Evolutionary conservation across 257 asterid species (phyloP), one percentile per base, ranked within the genome.

Genomic region (Plectranthus barbatus): DNA sequence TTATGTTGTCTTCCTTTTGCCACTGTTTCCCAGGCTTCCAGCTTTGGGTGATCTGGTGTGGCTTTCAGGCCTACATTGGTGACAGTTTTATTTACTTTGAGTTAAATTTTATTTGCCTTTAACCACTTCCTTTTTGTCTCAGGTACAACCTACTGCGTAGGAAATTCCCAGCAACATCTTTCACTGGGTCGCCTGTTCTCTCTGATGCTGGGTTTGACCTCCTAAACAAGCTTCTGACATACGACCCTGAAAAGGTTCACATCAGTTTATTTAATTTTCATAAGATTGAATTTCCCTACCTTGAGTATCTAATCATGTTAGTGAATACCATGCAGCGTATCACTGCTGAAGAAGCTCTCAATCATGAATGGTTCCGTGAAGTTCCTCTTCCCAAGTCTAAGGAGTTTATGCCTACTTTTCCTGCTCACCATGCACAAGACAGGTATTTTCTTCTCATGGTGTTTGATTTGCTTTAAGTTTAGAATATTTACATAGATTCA

Each of bases 21-120:
- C 83, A 76, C 94, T 88, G 85, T 84, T 86, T 88, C 92, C 96
- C 90, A 86, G 96, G 96, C 95, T 80, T 86, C 92, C 95, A 76
- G 96, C 90, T 88, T 83, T 81, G 94, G 94, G 88, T 88, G 95
- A 86, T 79, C 90, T 82, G 94, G 75, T 85, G 81, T 78, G 95
- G 90, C 89, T 80, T 81, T 81, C 90, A 76, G 82, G 86, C 95
- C 86, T 80, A 77, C 74, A 52, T 75, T 71, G 84, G 85, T 83
- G 86, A 77, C 82, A 73, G 69, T 69, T 66, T 81, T 69, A 71
- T 70, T 70, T 74, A 45, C 59, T 45, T n/a, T 56, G 72, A 26
- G 47, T 62, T 59, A 24, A 44, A 50, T 68, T 49, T 55, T 48
- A 57, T 50, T 75, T 82, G 75, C 84, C 77, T 67, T 83, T 90